A percentile compares a stretch with the other conserved stretches of the same genome.
Evolutionary conservation across 2,329 filamentous ascomycete genomes (phyloP).

Genomic region (Clonostachys solani): DNA sequence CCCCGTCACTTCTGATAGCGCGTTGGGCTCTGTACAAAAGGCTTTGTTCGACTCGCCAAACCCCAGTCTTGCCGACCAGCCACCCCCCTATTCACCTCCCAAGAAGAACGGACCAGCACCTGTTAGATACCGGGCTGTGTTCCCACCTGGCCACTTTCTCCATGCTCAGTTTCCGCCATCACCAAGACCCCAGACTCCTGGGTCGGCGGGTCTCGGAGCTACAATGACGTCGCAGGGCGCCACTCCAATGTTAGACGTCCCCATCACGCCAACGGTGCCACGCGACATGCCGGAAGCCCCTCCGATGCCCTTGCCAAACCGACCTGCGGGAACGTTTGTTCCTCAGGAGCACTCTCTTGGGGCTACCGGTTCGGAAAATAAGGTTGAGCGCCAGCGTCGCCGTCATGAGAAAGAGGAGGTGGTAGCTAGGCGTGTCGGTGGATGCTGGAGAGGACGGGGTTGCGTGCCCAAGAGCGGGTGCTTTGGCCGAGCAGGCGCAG

Average conservation of each 20-base stretch:
- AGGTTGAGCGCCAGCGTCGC: constrained; percentile 45
- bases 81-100: constrained; percentile 53
- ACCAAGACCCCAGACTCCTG: constrained; percentile 36
- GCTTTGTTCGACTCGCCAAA: too few species aligned
- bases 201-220: constrained; percentile 57
- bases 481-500: constrained; percentile 58
- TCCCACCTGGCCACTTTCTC: constrained; percentile 48
- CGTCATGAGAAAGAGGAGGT: constrained; percentile 64
- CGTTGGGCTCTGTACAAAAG: too few species aligned
- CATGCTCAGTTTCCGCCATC: constrained; percentile 40
- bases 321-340: constrained; percentile 39
- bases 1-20: too few species aligned
- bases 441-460: constrained; percentile 61
- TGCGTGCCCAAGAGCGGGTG: constrained; percentile 61
- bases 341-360: constrained; percentile 36
- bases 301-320: constrained; percentile 26
- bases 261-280: constrained; percentile 36
- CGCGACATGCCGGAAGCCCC: constrained; percentile 2
- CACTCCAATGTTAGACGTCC: constrained; percentile 57
- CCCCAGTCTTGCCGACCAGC: constrained; percentile 20
- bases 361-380: constrained; percentile 33
- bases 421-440: constrained; percentile 50
- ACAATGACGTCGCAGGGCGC: constrained; percentile 60
- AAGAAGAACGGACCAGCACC: constrained; percentile 26
- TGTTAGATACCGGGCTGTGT: constrained; percentile 51